Conservation (phyloP, 257 asterid species). For the Knoxia roxburghii region DNA sequence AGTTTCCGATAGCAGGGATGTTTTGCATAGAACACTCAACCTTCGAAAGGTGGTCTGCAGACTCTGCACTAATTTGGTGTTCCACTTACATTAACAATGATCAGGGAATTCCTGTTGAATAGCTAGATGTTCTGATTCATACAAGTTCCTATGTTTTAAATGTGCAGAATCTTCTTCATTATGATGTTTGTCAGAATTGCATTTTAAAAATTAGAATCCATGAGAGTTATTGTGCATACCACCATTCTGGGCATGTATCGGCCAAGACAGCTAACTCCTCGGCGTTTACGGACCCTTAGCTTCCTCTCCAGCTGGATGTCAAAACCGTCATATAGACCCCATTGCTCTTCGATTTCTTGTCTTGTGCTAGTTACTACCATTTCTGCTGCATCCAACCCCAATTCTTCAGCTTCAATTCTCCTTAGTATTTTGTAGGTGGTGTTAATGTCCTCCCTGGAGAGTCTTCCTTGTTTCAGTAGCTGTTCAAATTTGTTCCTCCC, state of each 20-base stretch:
- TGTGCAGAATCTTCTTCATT: neutral
- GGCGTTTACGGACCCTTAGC: constrained; percentile 46
- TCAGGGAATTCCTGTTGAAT: neutral
- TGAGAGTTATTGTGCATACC: constrained; percentile 28
- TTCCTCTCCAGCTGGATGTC: constrained; percentile 60
- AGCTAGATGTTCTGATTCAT: neutral
- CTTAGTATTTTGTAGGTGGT: constrained; percentile 53
- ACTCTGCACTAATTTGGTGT: too few species aligned
- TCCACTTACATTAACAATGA: neutral
- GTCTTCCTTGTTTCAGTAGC: constrained; percentile 57
- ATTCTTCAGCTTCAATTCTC: constrained; percentile 62
- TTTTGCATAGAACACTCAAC: neutral
- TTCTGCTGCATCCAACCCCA: constrained; percentile 56
- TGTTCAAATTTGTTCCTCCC: constrained; percentile 70
- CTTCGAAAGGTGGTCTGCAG: neutral
- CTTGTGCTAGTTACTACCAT: constrained; percentile 64
- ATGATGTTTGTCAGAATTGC: neutral
- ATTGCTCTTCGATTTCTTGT: constrained; percentile 70
- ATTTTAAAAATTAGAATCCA: neutral
- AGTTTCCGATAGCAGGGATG: too few species aligned
- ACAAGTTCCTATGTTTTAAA: neutral
- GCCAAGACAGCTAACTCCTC: constrained; percentile 63
- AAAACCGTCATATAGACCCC: constrained; percentile 68
- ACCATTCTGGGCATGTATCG: constrained; percentile 70
- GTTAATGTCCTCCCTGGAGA: constrained; percentile 54